These are phyloP conservation scores for Daedaleopsis nitida DNA, from an alignment of 768 basidiomycete species.

Conservation along the genomic window DNA sequence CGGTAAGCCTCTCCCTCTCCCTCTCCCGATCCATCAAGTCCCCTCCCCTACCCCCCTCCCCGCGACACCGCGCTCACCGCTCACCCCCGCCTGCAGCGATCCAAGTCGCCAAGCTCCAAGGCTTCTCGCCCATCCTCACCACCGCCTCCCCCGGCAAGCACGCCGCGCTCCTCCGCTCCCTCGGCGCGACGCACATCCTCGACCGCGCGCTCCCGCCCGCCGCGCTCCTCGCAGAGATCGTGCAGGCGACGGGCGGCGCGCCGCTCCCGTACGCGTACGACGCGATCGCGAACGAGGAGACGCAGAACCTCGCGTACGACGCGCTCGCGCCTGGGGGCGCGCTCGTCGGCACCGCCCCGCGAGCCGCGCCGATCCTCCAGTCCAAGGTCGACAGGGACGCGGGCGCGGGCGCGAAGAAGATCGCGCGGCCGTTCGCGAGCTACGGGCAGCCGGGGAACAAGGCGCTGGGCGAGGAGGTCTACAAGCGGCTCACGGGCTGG, in stretches of 20 bases:
- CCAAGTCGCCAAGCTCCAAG: constrained; percentile 29
- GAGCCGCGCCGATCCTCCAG: constrained; percentile 9
- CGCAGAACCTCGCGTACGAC: constrained; percentile 25
- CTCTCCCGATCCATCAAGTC: background rate
- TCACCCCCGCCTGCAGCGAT: constrained; percentile 21
- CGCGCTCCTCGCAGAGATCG: constrained; percentile 13
- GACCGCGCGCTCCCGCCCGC: constrained; percentile 24
- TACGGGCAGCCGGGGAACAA: constrained; percentile 9
- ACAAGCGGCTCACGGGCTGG: constrained; percentile 20
- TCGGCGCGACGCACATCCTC: constrained; percentile 32
- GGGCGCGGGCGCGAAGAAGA: constrained; percentile 15
- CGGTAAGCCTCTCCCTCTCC: constrained; percentile 19
- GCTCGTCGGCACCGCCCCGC: constrained; percentile 14
- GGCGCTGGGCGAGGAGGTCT: constrained; percentile 15
- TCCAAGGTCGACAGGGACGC: background rate
- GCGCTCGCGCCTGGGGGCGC: constrained; percentile 27
- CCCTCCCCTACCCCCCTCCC: background rate
- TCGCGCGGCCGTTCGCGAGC: constrained; percentile 15
- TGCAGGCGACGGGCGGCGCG: constrained; percentile 16
- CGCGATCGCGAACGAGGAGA: constrained; percentile 24
- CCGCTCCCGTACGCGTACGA: constrained; percentile 30
- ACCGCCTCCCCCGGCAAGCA: constrained; percentile 32
- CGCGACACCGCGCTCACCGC: background rate
- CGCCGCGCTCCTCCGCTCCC: constrained; percentile 11
- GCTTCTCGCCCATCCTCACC: constrained; percentile 32